Base-by-base conservation (phyloP, 1,284 basidiomycete genomes). In the Ustilago nuda region DNA sequence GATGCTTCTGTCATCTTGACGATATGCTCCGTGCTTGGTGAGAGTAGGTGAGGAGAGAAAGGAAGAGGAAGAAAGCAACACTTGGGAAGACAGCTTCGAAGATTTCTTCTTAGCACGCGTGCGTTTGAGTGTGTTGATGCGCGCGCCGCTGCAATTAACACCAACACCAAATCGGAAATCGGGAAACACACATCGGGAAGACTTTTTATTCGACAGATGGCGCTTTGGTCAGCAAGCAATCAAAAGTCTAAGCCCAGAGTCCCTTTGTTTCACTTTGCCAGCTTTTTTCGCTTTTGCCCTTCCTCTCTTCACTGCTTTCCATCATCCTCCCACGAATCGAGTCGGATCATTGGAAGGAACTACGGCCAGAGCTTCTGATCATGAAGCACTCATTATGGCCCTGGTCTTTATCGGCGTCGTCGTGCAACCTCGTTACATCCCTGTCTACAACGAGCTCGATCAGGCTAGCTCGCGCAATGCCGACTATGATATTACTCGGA, bases 331-430 rank as follows among this genome's bases (percentile, higher is more conserved):
- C 13, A 43, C 39, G 13, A 15, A 12, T 43, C 7, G 39, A 17
- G 7, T 17, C n/a, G 39, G 39, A 43, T 43, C 39, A 43, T 43
- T 17, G n/a, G n/a, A 12, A 43, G 19, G 19, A 48, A 48, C 46
- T 27, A 27, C 23, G 45, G 15, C 4, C 5, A 32, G 23, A 11
- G 23, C 30, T 30, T 12, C 27, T 23, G 19, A 43, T 36, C 15
- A 71, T 71, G 68, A 66, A 41, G 30, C 56, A 56, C 33, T 72
- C 64, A 46, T 60, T 72, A 66, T 48, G 56, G 27, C 48, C 52
- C 11, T 56, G 23, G 45, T 45, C 33, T 17, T 63, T 37, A 23
- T 35, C 52, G 19, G 15, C 48, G 13, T 27, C 5, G 11, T 50
- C 48, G 48, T 50, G 27, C 30, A 50, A 50, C 27, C 12, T 32